Percentiles rank a stretch among this genome's conserved stretches.
These are phyloP conservation scores for Zizania latifolia DNA, from an alignment of 176 grass and related monocot species.

Conservation along the genomic window DNA sequence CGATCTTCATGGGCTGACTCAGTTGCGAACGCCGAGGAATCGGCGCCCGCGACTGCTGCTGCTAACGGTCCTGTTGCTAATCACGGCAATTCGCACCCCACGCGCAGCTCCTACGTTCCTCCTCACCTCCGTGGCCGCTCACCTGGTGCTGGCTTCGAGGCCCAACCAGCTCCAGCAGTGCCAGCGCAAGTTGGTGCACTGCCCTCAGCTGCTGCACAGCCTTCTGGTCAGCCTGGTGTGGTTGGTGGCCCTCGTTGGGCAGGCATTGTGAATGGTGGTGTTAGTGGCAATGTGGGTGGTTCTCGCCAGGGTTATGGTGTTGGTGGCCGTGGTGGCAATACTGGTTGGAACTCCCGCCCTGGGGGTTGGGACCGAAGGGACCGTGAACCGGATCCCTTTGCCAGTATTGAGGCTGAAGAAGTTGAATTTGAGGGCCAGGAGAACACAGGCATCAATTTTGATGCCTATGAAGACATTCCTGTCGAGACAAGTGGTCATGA, in stretches of 20 bases:
- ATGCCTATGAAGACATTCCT: slow-evolving; percentile 87
- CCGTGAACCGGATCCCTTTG: slow-evolving; percentile 73
- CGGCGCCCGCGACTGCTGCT: slow-evolving; percentile 56
- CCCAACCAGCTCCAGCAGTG: neutral
- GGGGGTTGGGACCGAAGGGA: slow-evolving; percentile 55
- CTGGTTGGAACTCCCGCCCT: slow-evolving; percentile 53
- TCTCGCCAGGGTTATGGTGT: slow-evolving; percentile 23
- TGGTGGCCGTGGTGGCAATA: neutral
- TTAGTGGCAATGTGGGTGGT: slow-evolving; percentile 4
- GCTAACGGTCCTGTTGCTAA: slow-evolving; percentile 23
- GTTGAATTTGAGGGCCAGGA: slow-evolving; percentile 37
- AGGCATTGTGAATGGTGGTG: slow-evolving; percentile 3
- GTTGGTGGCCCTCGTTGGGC: slow-evolving; percentile 36
- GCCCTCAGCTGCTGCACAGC: slow-evolving; percentile 13
- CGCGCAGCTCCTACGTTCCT: slow-evolving; percentile 65
- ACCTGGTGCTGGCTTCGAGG: neutral
- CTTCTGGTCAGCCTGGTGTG: slow-evolving; percentile 23
- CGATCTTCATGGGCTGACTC: slow-evolving; percentile 99
- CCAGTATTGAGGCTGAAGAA: slow-evolving; percentile 27
- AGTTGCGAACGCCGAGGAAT: slow-evolving; percentile 92
- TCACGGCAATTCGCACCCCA: slow-evolving; percentile 33
- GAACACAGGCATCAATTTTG: slow-evolving; percentile 79
- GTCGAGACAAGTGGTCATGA: slow-evolving; percentile 84
- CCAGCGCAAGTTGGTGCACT: slow-evolving; percentile 3
- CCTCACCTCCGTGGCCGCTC: slow-evolving; percentile 70